These are phyloP conservation scores for Colletotrichum sp. DNA, from an alignment of 2,329 filamentous ascomycete species.

Conservation along the genomic window DNA sequence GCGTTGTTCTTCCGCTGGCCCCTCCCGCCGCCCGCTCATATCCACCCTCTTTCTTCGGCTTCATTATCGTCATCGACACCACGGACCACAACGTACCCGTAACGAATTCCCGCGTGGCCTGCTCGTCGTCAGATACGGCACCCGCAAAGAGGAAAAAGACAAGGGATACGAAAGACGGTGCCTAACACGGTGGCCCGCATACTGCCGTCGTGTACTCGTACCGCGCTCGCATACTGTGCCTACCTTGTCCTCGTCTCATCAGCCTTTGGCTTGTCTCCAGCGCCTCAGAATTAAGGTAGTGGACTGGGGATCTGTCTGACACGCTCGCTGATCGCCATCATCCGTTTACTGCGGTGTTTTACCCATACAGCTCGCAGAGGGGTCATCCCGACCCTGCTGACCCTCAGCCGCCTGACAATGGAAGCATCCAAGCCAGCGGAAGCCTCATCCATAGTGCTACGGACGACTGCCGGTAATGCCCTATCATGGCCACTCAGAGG, in stretches of 20 bases:
- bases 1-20: neutral
- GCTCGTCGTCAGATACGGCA: neutral
- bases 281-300: constrained; percentile 14
- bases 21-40: neutral
- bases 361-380: neutral
- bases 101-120: neutral
- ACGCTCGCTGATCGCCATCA: constrained; percentile 5
- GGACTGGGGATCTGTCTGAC: constrained; percentile 1
- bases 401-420: neutral
- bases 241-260: neutral
- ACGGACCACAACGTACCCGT: neutral
- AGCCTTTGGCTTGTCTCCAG: neutral
- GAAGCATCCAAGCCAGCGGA: neutral
- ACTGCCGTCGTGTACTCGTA: neutral
- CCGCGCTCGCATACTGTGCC: neutral
- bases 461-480: neutral
- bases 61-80: constrained; percentile 4
- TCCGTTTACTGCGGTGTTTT: neutral
- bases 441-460: neutral
- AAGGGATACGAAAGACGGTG: neutral
- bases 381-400: neutral
- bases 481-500: neutral
- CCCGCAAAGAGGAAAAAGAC: neutral
- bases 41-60: neutral
- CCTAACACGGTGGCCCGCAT: neutral